Percentiles rank a stretch among this genome's conserved stretches.
phyloP scores from a whole-genome alignment of 2,329 filamentous ascomycete genomes.

The Ophiostoma australiae region DNA sequence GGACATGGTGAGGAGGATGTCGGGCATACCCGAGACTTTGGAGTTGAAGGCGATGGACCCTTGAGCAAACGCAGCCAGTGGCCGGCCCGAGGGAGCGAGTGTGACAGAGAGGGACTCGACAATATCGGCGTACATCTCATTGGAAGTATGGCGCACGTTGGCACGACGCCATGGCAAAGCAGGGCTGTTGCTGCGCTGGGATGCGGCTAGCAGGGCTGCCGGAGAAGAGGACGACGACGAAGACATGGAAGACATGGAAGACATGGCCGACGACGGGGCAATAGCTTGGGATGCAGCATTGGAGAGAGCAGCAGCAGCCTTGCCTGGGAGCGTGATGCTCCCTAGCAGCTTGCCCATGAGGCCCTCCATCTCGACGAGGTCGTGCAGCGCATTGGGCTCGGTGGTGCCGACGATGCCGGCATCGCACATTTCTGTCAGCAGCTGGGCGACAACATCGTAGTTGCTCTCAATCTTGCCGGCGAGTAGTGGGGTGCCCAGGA shows the following conservation, averaged over 20 bases:
- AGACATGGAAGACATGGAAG: conserved; percentile 13
- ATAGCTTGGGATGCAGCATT: conserved; percentile 18
- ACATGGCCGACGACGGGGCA: neutral
- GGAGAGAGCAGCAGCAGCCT: conserved; percentile 26
- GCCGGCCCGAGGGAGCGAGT: conserved; percentile 81
- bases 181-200: conserved; percentile 39
- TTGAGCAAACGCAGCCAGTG: conserved; percentile 79
- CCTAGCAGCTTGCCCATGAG: conserved; percentile 85
- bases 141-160: conserved; percentile 92
- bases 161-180: conserved; percentile 80
- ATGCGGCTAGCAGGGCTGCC: conserved; percentile 37
- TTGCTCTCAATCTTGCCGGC: conserved; percentile 80
- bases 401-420: conserved; percentile 83
- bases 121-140: conserved; percentile 94
- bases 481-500: conserved; percentile 80
- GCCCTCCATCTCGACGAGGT: conserved; percentile 86
- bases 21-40: conserved; percentile 90
- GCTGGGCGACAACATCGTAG: conserved; percentile 90
- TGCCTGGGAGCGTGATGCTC: conserved; percentile 77
- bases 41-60: conserved; percentile 92
- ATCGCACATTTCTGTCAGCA: conserved; percentile 95
- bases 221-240: conserved; percentile 29
- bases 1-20: conserved; percentile 75
- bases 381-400: conserved; percentile 85
- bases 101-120: conserved; percentile 86